Evolutionary conservation across 352 stramenopile genomes (phyloP), one percentile per base, ranked within the genome.

Genomic region (Pythium apleroticum): DNA sequence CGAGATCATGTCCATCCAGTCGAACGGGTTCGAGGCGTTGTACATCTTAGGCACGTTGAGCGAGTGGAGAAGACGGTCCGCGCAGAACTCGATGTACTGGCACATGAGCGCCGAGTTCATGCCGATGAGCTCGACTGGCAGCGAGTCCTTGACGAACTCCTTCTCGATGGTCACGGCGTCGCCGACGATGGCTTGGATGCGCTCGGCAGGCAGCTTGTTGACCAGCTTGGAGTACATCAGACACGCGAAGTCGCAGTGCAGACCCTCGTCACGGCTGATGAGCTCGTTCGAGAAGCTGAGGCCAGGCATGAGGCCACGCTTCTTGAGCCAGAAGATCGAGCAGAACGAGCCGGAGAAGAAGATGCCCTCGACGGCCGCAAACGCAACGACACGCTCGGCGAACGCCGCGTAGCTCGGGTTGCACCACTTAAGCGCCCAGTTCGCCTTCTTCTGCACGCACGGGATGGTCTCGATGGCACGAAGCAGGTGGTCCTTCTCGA

Each of bases 1-100:
- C 35, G 89, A 98, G 72, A 99, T 99, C 84, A 99, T 98, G 71
- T 99, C 97, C 98, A 99, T 99, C 97, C 97, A 99, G 75, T 99
- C 97, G 74, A 99, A 99, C 20, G 97, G 97, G 77, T 99, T 99
- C 43, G 79, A 75, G 11, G 80, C 82, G 64, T 95, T 84, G 86
- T 98, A 99, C 73, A 97, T 79, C 79, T 98, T 98, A 33, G 75
- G 52, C 61, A 89, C 95, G 56, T 90, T 93, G 6, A 99, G 85
- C 22, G 93, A 84, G 50, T 92, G 80, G 15, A 99, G 76, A 53
- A 99, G 75, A 17, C 97, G 90, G 81, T 99, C 97, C 22, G 97
- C 97, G 70, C 96, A 93, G 73, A 99, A 99, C 84, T 99, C 88
- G 81, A 99, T 99, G 89, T 99, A 99, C 74, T 99, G 84, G 68